These are phyloP conservation scores for Botrytis pseudocinerea DNA, from an alignment of 2,329 filamentous ascomycete species.

Conservation along the genomic window DNA sequence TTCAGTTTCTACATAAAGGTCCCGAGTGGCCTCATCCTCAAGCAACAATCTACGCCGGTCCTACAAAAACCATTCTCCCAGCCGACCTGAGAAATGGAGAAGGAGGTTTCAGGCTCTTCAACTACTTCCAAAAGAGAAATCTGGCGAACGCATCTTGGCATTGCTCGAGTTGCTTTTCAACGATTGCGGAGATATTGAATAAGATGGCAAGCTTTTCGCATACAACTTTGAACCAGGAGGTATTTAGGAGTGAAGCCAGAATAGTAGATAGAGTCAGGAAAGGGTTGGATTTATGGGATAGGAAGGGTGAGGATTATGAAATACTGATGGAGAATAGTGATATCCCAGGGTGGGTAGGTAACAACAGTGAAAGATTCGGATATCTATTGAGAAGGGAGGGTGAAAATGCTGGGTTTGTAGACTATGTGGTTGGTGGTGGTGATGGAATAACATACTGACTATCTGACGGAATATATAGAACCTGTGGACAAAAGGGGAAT, in stretches of 20 bases:
- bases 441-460: neutral
- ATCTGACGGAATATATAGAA: neutral
- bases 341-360: constrained; percentile 44
- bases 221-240: constrained; percentile 42
- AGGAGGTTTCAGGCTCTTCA: constrained; percentile 24
- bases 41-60: constrained; percentile 46
- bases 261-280: constrained; percentile 46
- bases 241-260: constrained; percentile 44
- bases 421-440: constrained; percentile 34
- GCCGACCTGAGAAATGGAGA: constrained; percentile 43
- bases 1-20: constrained; percentile 42
- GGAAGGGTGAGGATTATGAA: constrained; percentile 40
- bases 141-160: constrained; percentile 48
- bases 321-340: constrained; percentile 45
- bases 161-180: constrained; percentile 48
- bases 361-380: constrained; percentile 28
- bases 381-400: constrained; percentile 33
- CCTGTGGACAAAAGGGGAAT: neutral
- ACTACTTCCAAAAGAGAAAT: constrained; percentile 37
- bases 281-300: constrained; percentile 47
- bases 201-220: constrained; percentile 49
- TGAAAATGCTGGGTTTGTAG: constrained; percentile 31
- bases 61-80: constrained; percentile 43
- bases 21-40: constrained; percentile 48
- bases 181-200: constrained; percentile 44